A percentile compares a stretch with the other conserved stretches of the same genome.
phyloP scores from a whole-genome alignment of 2,329 filamentous ascomycete species.

The Parafenestella ontariensis region DNA sequence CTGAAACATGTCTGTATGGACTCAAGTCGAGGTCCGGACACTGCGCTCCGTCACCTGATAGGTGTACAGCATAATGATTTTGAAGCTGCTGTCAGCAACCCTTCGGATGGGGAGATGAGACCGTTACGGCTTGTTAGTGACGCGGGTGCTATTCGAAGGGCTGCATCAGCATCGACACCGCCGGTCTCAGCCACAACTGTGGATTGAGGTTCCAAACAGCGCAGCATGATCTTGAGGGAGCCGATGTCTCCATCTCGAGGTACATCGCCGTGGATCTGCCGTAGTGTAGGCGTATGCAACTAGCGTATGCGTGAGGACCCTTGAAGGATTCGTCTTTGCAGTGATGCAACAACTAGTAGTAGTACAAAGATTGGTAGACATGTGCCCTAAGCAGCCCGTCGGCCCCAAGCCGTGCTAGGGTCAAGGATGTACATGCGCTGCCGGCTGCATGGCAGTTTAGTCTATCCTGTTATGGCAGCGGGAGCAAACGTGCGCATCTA shows the following conservation, averaged over 20 bases:
- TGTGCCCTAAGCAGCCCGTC: constrained; percentile 9
- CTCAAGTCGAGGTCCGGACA: constrained; percentile 1
- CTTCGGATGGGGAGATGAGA: constrained; percentile 11
- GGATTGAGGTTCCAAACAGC: background rate
- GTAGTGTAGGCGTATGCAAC: background rate
- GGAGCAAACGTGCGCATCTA: constrained; percentile 24
- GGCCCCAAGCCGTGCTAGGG: constrained; percentile 12
- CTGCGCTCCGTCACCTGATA: background rate
- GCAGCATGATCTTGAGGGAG: background rate
- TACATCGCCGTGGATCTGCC: background rate
- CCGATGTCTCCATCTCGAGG: background rate
- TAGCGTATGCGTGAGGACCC: constrained; percentile 6
- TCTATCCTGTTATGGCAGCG: constrained; percentile 9
- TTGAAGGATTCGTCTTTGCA: background rate
- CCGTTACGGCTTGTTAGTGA: background rate
- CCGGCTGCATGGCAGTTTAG: constrained; percentile 14
- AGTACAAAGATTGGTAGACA: background rate
- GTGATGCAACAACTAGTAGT: background rate
- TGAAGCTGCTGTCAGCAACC: constrained; percentile 27
- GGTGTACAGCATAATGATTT: constrained; percentile 7
- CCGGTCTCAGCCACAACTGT: background rate
- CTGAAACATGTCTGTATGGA: background rate
- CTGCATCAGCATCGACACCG: constrained; percentile 10
- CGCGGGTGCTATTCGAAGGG: constrained; percentile 2
- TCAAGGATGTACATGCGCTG: constrained; percentile 18